Evolutionary conservation across 2,329 filamentous ascomycete species (phyloP).

Genomic region (Aureobasidium musti): DNA sequence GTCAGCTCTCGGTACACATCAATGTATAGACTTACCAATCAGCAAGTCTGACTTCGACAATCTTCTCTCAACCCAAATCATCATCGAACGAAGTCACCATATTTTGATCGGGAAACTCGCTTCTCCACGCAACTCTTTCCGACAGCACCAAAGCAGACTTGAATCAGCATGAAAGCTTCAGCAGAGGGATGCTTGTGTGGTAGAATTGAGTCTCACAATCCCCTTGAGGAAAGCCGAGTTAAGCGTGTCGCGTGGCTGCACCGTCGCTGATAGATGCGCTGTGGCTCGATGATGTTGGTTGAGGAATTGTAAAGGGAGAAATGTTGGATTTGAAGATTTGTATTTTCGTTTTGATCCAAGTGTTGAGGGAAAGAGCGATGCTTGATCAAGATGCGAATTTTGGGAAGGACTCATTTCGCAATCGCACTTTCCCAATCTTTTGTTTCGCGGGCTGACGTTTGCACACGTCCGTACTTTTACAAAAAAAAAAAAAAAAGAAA

Average conservation of each 20-base stretch:
- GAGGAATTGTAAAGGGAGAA: neutral
- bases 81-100: neutral
- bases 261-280: conserved; percentile 2
- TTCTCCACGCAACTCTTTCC: neutral
- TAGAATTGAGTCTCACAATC: neutral
- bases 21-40: neutral
- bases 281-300: neutral
- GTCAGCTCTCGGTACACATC: neutral
- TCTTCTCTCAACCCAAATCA: neutral
- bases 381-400: neutral
- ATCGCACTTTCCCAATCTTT: neutral
- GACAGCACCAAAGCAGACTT: conserved; percentile 7
- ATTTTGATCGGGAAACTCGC: neutral
- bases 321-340: neutral
- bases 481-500: too few species aligned
- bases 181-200: neutral
- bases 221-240: conserved; percentile 6
- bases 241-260: neutral
- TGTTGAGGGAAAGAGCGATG: neutral
- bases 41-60: neutral
- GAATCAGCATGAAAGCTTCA: conserved; percentile 5
- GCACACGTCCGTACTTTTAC: neutral
- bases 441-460: neutral
- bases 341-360: neutral
- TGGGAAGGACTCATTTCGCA: neutral